Base-by-base conservation (phyloP, 139 green algal genomes). In the Tetratostichococcus sp. region DNA sequence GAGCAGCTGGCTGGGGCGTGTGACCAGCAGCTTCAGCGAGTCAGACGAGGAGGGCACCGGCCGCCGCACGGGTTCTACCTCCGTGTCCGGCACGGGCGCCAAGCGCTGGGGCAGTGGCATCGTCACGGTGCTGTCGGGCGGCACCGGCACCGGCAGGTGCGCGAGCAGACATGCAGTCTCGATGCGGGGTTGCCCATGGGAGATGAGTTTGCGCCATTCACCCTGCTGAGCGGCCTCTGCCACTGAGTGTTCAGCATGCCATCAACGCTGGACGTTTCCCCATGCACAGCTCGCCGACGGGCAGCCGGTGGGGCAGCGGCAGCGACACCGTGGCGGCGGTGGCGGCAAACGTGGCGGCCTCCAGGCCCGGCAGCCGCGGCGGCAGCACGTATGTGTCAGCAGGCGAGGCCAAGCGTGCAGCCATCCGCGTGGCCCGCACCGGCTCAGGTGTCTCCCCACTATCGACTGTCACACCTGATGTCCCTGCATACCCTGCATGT, bases 301-400 rank as follows among this genome's bases (percentile, higher is more conserved):
- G 50, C 50, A 62, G 50, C 19, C 50, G 50, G 50, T 62, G 50
- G 50, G 11, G 11, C 50, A 26, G 50, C 50, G 50, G 50, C 50
- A 62, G 50, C 50, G 50, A 62, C 50, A 26, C 50, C 50, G 50
- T 62, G 50, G 14, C 50, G 19, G 50, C 50, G 19, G 50, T 62
- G 14, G 50, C 50, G 11, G 50, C 50, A 8, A 62, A 62, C 19
- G 50, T 62, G 50, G 50, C 50, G 50, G 50, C 50, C 17, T 62
- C 50, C 50, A 62, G 19, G 19, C 50, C 50, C 50, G 33, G 30
- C 74, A 73, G 50, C 43, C 66, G 42, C 80, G 73, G 42, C 50
- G 69, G 67, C 67, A 70, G 68, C 72, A 59, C 42, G 11, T 62
- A 62, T 26, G 50, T 26, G 14, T 62, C 50, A 8, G 14, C 50